Percentiles rank a stretch among this genome's conserved stretches.
Conservation (phyloP, 441 rosid genomes). For the Theobroma grandiflorum region DNA sequence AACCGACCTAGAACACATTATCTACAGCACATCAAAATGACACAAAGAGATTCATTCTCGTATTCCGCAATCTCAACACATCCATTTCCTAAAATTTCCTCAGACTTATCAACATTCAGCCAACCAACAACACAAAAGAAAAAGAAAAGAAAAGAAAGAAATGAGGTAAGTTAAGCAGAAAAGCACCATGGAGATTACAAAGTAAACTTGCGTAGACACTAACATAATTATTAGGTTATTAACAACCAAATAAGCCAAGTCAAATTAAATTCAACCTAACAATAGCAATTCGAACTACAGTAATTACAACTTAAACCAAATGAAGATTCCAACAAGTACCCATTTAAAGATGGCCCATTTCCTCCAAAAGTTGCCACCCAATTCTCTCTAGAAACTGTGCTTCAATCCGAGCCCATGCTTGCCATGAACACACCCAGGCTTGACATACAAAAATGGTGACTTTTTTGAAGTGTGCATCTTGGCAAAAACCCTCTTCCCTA, state of each 20-base stretch:
- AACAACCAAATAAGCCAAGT: background rate
- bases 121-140: background rate
- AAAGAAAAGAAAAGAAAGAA: background rate
- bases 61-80: background rate
- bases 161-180: background rate
- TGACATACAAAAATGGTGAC: slow-evolving; percentile 52
- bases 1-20: background rate
- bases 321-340: slow-evolving; percentile 7
- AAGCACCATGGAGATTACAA: background rate
- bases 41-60: background rate
- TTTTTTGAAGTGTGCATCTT: slow-evolving; percentile 61
- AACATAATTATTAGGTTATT: background rate
- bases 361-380: slow-evolving; percentile 4
- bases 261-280: background rate
- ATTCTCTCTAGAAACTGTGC: slow-evolving; percentile 42
- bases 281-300: slow-evolving; percentile 17
- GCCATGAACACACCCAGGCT: slow-evolving; percentile 67
- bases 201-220: background rate
- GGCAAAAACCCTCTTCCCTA: slow-evolving; percentile 65
- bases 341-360: slow-evolving; percentile 17
- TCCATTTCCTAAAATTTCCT: background rate
- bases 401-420: slow-evolving; percentile 73
- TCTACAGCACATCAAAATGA: background rate
- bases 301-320: slow-evolving; percentile 19
- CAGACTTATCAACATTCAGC: background rate